These are phyloP conservation scores for Fusarium aywerte DNA, from an alignment of 2,329 filamentous ascomycete genomes.

Conservation along the genomic window DNA sequence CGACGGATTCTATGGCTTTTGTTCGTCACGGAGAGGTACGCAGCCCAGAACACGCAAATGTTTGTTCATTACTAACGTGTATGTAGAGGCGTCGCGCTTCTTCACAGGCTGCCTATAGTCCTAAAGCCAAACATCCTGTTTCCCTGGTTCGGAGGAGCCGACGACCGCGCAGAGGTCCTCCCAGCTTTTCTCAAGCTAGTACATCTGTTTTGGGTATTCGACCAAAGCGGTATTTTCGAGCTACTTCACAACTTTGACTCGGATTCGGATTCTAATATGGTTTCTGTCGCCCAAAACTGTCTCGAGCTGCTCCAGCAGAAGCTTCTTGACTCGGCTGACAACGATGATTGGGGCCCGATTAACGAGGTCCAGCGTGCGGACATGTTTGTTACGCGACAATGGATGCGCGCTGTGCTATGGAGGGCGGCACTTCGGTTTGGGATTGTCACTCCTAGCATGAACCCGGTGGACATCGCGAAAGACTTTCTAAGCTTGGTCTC, in stretches of 20 bases:
- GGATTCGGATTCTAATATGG: conserved; percentile 48
- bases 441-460: conserved; percentile 46
- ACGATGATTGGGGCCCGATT: conserved; percentile 51
- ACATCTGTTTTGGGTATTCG: conserved; percentile 62
- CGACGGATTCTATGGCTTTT: conserved; percentile 60
- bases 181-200: conserved; percentile 62
- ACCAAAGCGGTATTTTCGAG: conserved; percentile 61
- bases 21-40: conserved; percentile 58
- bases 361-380: conserved; percentile 62
- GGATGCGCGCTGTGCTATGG: conserved; percentile 63
- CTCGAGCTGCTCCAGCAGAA: conserved; percentile 56
- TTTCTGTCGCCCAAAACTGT: conserved; percentile 47
- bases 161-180: conserved; percentile 57
- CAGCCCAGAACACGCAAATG: neutral
- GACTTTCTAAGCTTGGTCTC: conserved; percentile 58
- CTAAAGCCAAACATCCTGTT: conserved; percentile 56
- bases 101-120: conserved; percentile 61
- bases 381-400: conserved; percentile 61
- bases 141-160: conserved; percentile 47
- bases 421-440: conserved; percentile 52
- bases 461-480: conserved; percentile 58
- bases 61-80: conserved; percentile 1
- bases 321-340: conserved; percentile 54
- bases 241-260: conserved; percentile 55
- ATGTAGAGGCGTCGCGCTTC: conserved; percentile 58